Conservation (phyloP, 73 alveolate genomes). For the Paramecium primaurelia region DNA sequence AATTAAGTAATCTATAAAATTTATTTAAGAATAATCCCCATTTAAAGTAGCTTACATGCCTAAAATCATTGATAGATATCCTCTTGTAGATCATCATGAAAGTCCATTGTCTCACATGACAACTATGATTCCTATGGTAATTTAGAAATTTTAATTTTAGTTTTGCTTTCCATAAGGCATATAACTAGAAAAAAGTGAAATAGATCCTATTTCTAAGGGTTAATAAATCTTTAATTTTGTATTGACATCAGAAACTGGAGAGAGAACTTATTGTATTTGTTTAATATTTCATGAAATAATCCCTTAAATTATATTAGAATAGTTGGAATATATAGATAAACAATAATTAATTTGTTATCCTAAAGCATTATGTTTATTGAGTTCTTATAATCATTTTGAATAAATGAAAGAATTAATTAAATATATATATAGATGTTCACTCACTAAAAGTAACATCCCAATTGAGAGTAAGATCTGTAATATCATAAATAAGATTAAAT, state of each 20-base stretch:
- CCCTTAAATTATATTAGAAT: neutral
- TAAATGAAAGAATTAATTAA: neutral
- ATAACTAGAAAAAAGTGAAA: neutral
- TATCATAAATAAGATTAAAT: constrained; percentile 6
- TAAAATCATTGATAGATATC: constrained; percentile 9
- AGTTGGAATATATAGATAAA: constrained; percentile 5
- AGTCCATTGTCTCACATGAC: neutral
- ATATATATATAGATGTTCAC: constrained; percentile 3
- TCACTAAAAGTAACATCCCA: neutral
- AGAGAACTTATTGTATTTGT: constrained; percentile 28
- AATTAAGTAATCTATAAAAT: neutral
- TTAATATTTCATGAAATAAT: neutral
- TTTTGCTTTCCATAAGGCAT: constrained; percentile 28
- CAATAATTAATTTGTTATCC: neutral
- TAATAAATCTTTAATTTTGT: neutral
- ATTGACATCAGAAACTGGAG: constrained; percentile 21
- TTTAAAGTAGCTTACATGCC: neutral
- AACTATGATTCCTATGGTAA: constrained; percentile 33
- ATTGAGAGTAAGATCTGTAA: neutral
- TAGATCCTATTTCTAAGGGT: neutral
- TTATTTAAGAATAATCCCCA: neutral
- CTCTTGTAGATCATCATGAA: neutral
- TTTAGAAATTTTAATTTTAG: neutral
- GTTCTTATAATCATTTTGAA: neutral
- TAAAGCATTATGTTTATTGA: neutral